These are phyloP conservation scores for Coemansia umbellata DNA, from an alignment of 192 early-diverging fungal species.

Conservation along the genomic window DNA sequence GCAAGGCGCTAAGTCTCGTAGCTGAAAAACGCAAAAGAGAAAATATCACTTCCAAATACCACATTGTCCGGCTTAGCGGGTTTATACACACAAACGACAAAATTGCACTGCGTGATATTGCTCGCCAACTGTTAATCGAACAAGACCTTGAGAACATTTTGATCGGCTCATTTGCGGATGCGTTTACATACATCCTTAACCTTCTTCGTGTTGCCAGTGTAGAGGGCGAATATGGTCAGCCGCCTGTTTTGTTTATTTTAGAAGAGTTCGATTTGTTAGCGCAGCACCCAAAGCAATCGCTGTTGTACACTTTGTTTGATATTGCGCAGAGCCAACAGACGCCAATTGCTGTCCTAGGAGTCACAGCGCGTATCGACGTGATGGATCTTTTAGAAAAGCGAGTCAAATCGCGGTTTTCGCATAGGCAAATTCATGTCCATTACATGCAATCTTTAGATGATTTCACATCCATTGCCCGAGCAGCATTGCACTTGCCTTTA, in stretches of 20 bases:
- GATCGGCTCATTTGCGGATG: slow-evolving; percentile 39
- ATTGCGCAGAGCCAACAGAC: slow-evolving; percentile 76
- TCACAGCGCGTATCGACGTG: slow-evolving; percentile 77
- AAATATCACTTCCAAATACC: slow-evolving; percentile 47
- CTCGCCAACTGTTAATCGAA: slow-evolving; percentile 70
- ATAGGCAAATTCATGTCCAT: slow-evolving; percentile 74
- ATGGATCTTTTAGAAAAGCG: slow-evolving; percentile 88
- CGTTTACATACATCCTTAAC: slow-evolving; percentile 35
- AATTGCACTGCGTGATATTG: slow-evolving; percentile 77
- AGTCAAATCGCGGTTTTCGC: slow-evolving; percentile 92
- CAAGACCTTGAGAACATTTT: slow-evolving; percentile 49
- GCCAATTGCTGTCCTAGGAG: slow-evolving; percentile 82
- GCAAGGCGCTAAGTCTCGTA: slow-evolving; percentile 16
- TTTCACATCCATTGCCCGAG: slow-evolving; percentile 56
- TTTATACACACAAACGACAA: slow-evolving; percentile 78
- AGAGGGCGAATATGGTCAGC: slow-evolving; percentile 2
- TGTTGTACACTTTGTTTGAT: slow-evolving; percentile 95
- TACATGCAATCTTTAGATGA: slow-evolving; percentile 54
- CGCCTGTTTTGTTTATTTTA: slow-evolving; percentile 72
- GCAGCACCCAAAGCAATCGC: slow-evolving; percentile 84
- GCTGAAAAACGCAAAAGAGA: slow-evolving; percentile 10
- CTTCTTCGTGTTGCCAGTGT: slow-evolving; percentile 15
- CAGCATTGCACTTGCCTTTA: slow-evolving; percentile 33
- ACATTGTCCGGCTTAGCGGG: slow-evolving; percentile 70
- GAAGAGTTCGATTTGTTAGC: slow-evolving; percentile 95